Evolutionary conservation across 176 grass and related monocot species (phyloP).

Genomic region (Aegilops bicornis): DNA sequence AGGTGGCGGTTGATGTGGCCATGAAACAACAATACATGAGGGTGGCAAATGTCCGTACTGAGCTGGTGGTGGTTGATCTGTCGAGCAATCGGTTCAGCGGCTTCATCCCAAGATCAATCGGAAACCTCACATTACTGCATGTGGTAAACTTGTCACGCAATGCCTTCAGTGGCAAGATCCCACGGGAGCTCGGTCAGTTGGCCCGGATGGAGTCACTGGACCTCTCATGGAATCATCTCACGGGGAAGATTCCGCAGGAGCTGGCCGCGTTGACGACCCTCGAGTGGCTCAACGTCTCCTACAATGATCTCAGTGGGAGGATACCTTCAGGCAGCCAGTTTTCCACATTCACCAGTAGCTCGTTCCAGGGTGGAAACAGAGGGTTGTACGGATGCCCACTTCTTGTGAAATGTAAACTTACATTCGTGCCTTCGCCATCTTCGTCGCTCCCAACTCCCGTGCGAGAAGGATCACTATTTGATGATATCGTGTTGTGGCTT

Average conservation of each 20-base stretch:
- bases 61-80: neutral
- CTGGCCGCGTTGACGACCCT: slow-evolving; percentile 22
- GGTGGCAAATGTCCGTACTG: neutral
- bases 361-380: neutral
- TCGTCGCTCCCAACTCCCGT: neutral
- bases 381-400: slow-evolving; percentile 10
- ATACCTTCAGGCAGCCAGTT: slow-evolving; percentile 19
- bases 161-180: neutral
- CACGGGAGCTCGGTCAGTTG: neutral
- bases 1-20: neutral
- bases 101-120: slow-evolving; percentile 7
- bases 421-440: neutral
- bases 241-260: slow-evolving; percentile 25
- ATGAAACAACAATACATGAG: neutral
- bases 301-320: slow-evolving; percentile 30
- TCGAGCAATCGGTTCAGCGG: slow-evolving; percentile 17
- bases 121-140: neutral
- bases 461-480: neutral
- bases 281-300: slow-evolving; percentile 16
- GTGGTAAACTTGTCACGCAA: slow-evolving; percentile 37
- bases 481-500: neutral
- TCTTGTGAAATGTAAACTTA: neutral
- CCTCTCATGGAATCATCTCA: slow-evolving; percentile 37
- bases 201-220: slow-evolving; percentile 8
- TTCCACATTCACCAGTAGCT: neutral